Conservation (phyloP, 2,329 filamentous ascomycete genomes). For the Tolypocladium tropicale region DNA sequence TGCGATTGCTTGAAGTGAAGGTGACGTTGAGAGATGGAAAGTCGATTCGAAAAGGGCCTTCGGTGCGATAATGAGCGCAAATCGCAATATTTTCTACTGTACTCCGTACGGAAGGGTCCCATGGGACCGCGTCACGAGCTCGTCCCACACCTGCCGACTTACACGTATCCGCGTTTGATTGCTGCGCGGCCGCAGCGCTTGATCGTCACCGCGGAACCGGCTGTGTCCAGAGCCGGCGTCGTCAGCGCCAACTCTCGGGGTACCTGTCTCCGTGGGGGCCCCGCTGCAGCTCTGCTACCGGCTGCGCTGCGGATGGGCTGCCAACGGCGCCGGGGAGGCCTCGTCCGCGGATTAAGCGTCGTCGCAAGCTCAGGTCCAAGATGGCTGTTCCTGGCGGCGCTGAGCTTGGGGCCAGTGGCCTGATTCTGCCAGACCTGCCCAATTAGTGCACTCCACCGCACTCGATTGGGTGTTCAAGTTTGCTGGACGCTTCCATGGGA, state of each 20-base stretch:
- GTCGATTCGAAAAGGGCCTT: background rate
- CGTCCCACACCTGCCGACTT: background rate
- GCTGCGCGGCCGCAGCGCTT: background rate
- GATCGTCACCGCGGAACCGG: background rate
- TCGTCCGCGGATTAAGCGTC: background rate
- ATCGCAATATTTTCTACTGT: too few relatives aligned
- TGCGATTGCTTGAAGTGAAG: background rate
- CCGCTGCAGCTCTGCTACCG: background rate
- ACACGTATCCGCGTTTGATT: background rate
- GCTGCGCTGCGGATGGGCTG: background rate
- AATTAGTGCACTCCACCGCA: background rate
- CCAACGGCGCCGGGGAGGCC: background rate
- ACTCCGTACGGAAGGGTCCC: too few relatives aligned
- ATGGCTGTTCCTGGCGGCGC: too few relatives aligned
- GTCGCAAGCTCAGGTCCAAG: too few relatives aligned
- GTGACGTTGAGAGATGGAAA: background rate
- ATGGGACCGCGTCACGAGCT: background rate
- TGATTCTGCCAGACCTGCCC: background rate
- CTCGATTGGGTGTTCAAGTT: background rate
- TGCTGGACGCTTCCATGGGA: background rate
- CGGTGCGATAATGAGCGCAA: background rate
- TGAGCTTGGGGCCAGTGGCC: background rate
- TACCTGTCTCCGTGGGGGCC: background rate
- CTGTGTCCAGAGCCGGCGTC: background rate
- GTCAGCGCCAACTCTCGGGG: background rate